These are phyloP conservation scores for Clitoria ternatea DNA, from an alignment of 306 rosid genomes.

Conservation along the genomic window DNA sequence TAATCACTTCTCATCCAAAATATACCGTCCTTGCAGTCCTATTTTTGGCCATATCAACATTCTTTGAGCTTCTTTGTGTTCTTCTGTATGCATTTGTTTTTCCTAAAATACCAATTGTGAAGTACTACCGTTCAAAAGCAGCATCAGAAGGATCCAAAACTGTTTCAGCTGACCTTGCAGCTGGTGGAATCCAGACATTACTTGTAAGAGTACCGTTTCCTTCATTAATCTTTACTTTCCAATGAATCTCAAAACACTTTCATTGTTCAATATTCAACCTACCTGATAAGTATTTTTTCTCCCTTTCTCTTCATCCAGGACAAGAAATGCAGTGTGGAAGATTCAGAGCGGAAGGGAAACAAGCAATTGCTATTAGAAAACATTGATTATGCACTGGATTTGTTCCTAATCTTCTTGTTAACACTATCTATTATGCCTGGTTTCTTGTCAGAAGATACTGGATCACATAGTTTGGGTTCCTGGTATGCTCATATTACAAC, in stretches of 20 bases:
- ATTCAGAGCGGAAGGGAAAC: conserved; percentile 52
- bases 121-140: too few relatives aligned
- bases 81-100: conserved; percentile 63
- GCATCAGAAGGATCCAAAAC: conserved; percentile 82
- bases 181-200: conserved; percentile 63
- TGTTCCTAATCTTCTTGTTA: conserved; percentile 56
- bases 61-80: conserved; percentile 73
- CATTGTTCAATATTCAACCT: background rate
- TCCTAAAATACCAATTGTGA: conserved; percentile 71
- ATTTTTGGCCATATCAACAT: conserved; percentile 65
- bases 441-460: conserved; percentile 81
- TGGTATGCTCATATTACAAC: conserved; percentile 46
- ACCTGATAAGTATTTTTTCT: background rate
- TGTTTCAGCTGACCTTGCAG: conserved; percentile 80
- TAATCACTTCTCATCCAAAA: background rate
- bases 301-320: too few relatives aligned
- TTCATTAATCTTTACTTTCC: background rate
- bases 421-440: conserved; percentile 84
- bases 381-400: conserved; percentile 63
- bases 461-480: conserved; percentile 68
- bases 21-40: conserved; percentile 52
- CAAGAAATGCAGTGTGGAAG: conserved; percentile 37
- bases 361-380: conserved; percentile 64
- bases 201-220: conserved; percentile 26
- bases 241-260: background rate